phyloP scores from a whole-genome alignment of 2,329 filamentous ascomycete genomes.

The Tolypocladium album region DNA sequence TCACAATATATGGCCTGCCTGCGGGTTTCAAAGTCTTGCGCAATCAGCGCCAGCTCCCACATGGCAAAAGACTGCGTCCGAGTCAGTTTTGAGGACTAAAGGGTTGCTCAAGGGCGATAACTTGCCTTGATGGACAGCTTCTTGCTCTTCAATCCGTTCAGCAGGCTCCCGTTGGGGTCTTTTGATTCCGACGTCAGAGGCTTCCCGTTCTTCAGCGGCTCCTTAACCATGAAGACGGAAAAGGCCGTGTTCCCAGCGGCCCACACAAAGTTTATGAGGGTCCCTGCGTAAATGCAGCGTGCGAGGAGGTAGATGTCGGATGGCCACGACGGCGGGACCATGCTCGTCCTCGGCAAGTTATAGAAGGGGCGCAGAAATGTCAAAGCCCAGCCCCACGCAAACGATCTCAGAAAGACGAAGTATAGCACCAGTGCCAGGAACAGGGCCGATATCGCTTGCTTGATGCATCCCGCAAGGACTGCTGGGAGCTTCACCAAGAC shows the following conservation, averaged over 20 bases:
- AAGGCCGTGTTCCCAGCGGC: conserved; percentile 68
- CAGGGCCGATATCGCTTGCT: conserved; percentile 28
- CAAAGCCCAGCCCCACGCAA: conserved; percentile 60
- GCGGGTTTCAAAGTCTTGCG: conserved; percentile 61
- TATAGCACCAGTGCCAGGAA: conserved; percentile 48
- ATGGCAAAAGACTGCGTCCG: conserved; percentile 63
- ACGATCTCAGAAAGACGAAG: conserved; percentile 46
- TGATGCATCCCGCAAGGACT: conserved; percentile 25
- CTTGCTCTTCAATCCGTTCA: conserved; percentile 76
- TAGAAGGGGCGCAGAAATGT: conserved; percentile 62
- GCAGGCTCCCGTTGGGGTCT: conserved; percentile 81
- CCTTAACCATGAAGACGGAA: conserved; percentile 66
- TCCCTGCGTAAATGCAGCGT: conserved; percentile 50
- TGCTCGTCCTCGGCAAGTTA: conserved; percentile 62
- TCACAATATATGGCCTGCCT: conserved; percentile 78
- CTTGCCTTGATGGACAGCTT: conserved; percentile 63
- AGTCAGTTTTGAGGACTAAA: conserved; percentile 8
- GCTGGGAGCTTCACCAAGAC: conserved; percentile 27
- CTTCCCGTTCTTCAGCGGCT: conserved; percentile 73
- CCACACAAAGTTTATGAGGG: conserved; percentile 64
- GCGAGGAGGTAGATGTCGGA: conserved; percentile 44
- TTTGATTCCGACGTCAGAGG: conserved; percentile 78
- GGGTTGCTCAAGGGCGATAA: not conserved
- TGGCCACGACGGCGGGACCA: conserved; percentile 48
- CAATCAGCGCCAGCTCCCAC: conserved; percentile 81